phyloP scores from a whole-genome alignment of 2,329 filamentous ascomycete genomes.

The Rachicladosporium sp. region DNA sequence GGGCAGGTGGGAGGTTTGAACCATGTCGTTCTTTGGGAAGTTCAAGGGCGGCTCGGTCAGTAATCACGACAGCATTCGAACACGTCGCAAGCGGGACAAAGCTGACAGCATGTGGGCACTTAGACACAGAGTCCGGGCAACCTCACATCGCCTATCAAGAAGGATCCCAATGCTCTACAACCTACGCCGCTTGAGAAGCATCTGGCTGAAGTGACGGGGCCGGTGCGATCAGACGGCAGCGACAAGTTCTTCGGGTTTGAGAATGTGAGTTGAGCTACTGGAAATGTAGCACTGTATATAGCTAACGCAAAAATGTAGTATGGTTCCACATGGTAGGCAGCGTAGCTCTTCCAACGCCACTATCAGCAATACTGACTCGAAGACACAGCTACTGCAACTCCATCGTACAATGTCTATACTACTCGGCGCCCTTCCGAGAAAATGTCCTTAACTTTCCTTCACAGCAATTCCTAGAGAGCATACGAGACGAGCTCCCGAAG shows the following conservation, averaged over 20 bases:
- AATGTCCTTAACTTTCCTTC: conserved; percentile 84
- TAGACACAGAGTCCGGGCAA: conserved; percentile 34
- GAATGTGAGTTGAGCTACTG: conserved; percentile 55
- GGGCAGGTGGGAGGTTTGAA: neutral
- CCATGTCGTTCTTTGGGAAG: conserved; percentile 43
- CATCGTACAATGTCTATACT: conserved; percentile 93
- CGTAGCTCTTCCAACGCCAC: conserved; percentile 4
- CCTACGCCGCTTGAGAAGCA: conserved; percentile 57
- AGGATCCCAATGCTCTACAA: conserved; percentile 44
- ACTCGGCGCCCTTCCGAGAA: conserved; percentile 86
- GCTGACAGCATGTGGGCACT: conserved; percentile 22
- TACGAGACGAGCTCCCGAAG: conserved; percentile 31
- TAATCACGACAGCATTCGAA: conserved; percentile 10
- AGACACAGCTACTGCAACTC: conserved; percentile 84
- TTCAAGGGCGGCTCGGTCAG: conserved; percentile 38
- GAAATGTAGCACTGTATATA: conserved; percentile 1
- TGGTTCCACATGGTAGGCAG: conserved; percentile 82
- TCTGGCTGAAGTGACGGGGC: conserved; percentile 69
- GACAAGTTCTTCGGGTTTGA: conserved; percentile 98
- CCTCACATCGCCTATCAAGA: conserved; percentile 41
- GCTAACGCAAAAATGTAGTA: conserved; percentile 47
- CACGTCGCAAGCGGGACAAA: conserved; percentile 13
- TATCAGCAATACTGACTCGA: neutral
- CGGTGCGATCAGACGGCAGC: conserved; percentile 73
- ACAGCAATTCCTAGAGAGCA: conserved; percentile 55